These are phyloP conservation scores for Pugionium cornutum DNA, from an alignment of 345 rosid species.

Conservation along the genomic window DNA sequence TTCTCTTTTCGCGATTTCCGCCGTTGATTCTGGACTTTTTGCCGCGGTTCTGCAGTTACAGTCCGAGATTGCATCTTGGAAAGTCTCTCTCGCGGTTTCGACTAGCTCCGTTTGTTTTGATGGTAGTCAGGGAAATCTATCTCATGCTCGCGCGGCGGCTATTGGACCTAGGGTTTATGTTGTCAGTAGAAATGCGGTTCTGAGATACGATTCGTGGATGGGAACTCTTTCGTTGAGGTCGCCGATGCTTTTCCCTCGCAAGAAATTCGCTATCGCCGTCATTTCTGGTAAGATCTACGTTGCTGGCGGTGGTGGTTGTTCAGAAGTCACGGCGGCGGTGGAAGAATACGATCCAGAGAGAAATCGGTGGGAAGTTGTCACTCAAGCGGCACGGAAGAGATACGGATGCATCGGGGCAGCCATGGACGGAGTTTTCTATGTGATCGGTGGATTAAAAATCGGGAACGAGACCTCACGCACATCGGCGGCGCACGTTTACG, in stretches of 20 bases:
- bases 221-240: constrained; percentile 47
- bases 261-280: constrained; percentile 74
- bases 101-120: constrained; percentile 27
- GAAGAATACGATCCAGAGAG: constrained; percentile 81
- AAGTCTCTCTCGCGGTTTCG: constrained; percentile 38
- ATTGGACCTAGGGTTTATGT: constrained; percentile 71
- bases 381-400: constrained; percentile 58
- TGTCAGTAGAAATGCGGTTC: constrained; percentile 48
- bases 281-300: constrained; percentile 67
- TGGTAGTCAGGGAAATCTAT: constrained; percentile 34
- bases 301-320: constrained; percentile 64
- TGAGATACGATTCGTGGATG: constrained; percentile 71
- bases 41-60: constrained; percentile 50
- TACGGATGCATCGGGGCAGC: constrained; percentile 88
- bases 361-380: constrained; percentile 65
- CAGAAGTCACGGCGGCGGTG: constrained; percentile 55
- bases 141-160: constrained; percentile 61
- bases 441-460: constrained; percentile 83
- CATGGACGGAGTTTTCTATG: constrained; percentile 73
- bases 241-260: constrained; percentile 57
- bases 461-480: constrained; percentile 49
- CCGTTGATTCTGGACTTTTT: constrained; percentile 48
- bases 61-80: constrained; percentile 40
- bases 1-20: constrained; percentile 62
- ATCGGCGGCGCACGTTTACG: constrained; percentile 59